Base-by-base conservation (phyloP, 306 rosid genomes). In the Trifolium fragiferum region DNA sequence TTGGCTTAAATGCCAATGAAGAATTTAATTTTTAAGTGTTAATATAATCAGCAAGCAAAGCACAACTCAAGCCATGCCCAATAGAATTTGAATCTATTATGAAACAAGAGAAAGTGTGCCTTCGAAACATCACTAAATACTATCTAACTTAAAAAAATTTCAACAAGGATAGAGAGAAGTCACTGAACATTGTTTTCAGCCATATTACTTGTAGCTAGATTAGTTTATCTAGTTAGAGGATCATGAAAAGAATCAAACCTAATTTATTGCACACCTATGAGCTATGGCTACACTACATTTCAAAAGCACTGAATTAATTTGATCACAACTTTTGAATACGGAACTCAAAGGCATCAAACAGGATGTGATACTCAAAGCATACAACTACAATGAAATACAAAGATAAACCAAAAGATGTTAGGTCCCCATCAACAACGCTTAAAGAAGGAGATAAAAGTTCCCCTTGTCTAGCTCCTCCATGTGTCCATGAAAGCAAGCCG, bases 51-150 rank as follows among this genome's bases (percentile, higher is more conserved):
- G 55, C n/a, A 49, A 66, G 50, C 76, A 67, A 47, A 55, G 50
- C 61, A 57, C 59, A 30, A 18, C 41, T 68, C 54, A 66, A 27
- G 50, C 68, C 75, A 58, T 10, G 49, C 58, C 30, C 20, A 47
- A 18, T 2, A 37, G 54, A 32, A 72, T 10, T 5, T 16, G 35
- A 20, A 72, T 12, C 49, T 50, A n/a, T 47, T 16, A 16, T 49
- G 25, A 41, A 55, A 21, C 47, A 70, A 13, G 25, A 50, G 16
- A 55, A 54, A 19, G 2, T 21, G 43, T 40, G 33, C 50, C 66
- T 67, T 68, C 65, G 61, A 72, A 74, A 64, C 78, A 25, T 65
- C 43, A 54, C 68, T 67, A 44, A 51, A 68, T 18, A 12, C 47
- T 30, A 15, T n/a, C 57, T 30, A 19, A 61, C 16, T 33, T 12